Evolutionary conservation across 2,329 filamentous ascomycete genomes (phyloP), one percentile per base, ranked within the genome.

Genomic region (Trichoderma sp.): DNA sequence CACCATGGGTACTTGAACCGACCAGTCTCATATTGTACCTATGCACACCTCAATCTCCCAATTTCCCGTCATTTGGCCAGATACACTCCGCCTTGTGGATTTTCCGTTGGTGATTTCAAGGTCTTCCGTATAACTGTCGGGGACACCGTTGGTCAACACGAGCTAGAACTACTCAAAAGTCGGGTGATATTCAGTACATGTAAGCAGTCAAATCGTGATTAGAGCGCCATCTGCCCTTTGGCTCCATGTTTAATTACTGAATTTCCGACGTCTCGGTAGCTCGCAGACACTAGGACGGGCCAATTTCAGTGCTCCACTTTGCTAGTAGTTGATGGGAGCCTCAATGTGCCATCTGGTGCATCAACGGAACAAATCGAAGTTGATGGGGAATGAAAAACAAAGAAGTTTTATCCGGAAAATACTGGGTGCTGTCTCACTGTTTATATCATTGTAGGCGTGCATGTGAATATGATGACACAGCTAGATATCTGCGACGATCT

Each of bases 281-380:
- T 62, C 15, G 9, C 28, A 64, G 2, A 30, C 6, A 50, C 47
- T 36, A 67, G 34, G 30, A 58, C 26, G 20, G 15, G 50, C 15
- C 50, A 67, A 67, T 67, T 67, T 58, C 64, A 67, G 36, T 36
- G 39, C 66, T 68, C 66, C 55, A 53, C 47, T 53, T 20, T 53
- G 20, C 39, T 43, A 23, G 47, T 50, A 20, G 47, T 53, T 53
- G 47, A 20, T 50, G 8, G 47, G n/a, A 53, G 47, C 20, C 20
- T 53, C 47, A 6, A 23, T 23, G n/a, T 20, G n/a, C n/a, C 47
- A 23, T 23, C 23, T 23, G 23, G 5, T 23, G 20, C 12, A 20
- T 50, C n/a, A 20, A 50, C 17, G n/a, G 43, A 20, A 50, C 17
- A 50, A 50, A 20, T 11, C 8, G n/a, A 20, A 20, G 43, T 50